Conservation (phyloP, 2,329 filamentous ascomycete genomes). For the Apiospora saccharicola region DNA sequence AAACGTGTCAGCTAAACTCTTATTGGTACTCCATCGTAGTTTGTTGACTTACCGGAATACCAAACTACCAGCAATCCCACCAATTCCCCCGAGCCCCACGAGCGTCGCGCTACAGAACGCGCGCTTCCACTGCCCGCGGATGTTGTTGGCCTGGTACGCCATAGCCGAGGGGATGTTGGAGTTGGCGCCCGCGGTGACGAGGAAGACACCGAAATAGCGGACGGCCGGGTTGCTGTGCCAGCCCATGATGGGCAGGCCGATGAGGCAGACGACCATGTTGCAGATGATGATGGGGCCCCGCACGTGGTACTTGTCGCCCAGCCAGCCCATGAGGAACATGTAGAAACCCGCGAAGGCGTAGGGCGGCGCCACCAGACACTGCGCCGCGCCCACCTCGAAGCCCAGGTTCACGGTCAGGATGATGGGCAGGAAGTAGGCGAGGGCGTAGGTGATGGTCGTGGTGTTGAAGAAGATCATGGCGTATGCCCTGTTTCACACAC, state of each 20-base stretch:
- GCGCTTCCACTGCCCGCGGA: constrained; percentile 86
- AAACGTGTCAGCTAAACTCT: background rate
- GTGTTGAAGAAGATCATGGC: constrained; percentile 68
- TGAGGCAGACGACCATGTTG: constrained; percentile 71
- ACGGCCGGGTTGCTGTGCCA: constrained; percentile 64
- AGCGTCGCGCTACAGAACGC: constrained; percentile 79
- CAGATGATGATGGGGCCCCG: constrained; percentile 71
- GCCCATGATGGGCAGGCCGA: constrained; percentile 77
- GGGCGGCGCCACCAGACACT: constrained; percentile 76
- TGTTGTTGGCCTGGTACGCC: constrained; percentile 86
- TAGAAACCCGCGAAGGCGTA: constrained; percentile 70
- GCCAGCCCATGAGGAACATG: constrained; percentile 66
- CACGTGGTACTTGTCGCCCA: constrained; percentile 71
- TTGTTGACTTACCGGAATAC: constrained; percentile 65
- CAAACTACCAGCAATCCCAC: constrained; percentile 76
- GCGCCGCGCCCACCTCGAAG: constrained; percentile 68
- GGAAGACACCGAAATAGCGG: constrained; percentile 78
- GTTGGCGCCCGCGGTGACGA: constrained; percentile 79
- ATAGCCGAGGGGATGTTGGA: constrained; percentile 78
- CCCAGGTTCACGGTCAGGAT: constrained; percentile 71
- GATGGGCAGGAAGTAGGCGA: constrained; percentile 82
- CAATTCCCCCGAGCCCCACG: constrained; percentile 77
- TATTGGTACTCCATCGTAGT: too few relatives aligned
- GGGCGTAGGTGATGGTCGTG: constrained; percentile 76
- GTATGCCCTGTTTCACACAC: too few relatives aligned